These are phyloP conservation scores for Neostapfia colusana DNA, from an alignment of 176 grass and related monocot species.

Conservation along the genomic window DNA sequence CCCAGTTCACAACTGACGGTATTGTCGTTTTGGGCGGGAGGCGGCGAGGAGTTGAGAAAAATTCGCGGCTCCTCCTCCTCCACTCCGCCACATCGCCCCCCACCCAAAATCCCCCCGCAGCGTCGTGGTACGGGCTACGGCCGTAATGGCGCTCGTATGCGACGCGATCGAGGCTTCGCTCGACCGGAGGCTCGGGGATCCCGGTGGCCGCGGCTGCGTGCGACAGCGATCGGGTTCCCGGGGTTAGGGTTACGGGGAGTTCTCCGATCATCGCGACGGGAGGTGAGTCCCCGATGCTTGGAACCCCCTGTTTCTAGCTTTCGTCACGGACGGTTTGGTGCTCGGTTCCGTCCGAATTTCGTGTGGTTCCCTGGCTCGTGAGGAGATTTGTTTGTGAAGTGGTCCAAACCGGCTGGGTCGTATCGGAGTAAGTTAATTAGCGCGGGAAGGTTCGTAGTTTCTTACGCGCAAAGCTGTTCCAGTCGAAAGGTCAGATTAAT, in stretches of 20 bases:
- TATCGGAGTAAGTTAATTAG: slow-evolving; percentile 4
- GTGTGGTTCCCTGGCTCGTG: neutral
- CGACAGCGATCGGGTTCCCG: neutral
- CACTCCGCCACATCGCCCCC: neutral
- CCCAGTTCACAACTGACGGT: neutral
- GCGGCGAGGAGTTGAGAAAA: neutral
- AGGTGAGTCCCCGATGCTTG: slow-evolving; percentile 29
- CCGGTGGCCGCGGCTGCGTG: neutral
- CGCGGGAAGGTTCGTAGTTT: neutral
- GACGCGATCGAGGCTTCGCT: neutral
- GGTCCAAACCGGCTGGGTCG: slow-evolving; percentile 14
- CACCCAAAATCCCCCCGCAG: neutral
- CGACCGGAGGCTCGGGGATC: neutral
- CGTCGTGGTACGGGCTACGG: neutral
- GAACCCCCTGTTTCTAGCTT: neutral
- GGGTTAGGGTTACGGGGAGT: slow-evolving; percentile 30
- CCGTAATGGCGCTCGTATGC: slow-evolving; percentile 15
- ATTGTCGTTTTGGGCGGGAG: slow-evolving; percentile 39
- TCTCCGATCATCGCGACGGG: slow-evolving; percentile 3
- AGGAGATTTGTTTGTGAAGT: slow-evolving; percentile 1
- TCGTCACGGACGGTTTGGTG: neutral
- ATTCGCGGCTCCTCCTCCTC: slow-evolving; percentile 11
- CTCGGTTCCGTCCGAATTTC: neutral
- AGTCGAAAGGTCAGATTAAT: neutral
- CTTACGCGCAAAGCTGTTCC: neutral